Percentiles rank a stretch among this genome's conserved stretches.
Conservation (phyloP, 768 basidiomycete species). For the Panaeolus papilionaceus region DNA sequence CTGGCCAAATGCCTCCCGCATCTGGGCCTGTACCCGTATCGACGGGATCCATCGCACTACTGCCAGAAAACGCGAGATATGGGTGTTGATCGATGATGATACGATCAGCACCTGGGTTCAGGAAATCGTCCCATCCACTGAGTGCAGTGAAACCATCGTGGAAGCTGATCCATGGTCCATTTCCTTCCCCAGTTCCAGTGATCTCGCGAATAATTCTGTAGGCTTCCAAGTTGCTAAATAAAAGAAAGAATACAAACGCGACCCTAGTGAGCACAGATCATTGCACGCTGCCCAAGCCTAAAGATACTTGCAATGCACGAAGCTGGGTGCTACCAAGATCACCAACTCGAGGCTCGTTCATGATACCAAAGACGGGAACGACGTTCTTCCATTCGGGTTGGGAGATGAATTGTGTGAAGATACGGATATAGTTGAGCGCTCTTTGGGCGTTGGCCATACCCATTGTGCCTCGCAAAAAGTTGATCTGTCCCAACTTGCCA, state of each 20-base stretch:
- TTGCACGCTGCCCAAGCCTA: constrained; percentile 16
- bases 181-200: constrained; percentile 80
- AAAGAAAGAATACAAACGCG: background rate
- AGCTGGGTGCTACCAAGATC: constrained; percentile 53
- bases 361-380: constrained; percentile 62
- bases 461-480: constrained; percentile 78
- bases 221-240: constrained; percentile 46
- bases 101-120: constrained; percentile 60
- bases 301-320: constrained; percentile 57
- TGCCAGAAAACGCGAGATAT: constrained; percentile 63
- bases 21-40: constrained; percentile 33
- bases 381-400: constrained; percentile 62
- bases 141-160: constrained; percentile 53
- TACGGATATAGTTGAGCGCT: constrained; percentile 75
- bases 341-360: constrained; percentile 59
- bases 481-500: constrained; percentile 54
- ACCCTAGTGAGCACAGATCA: too few relatives aligned
- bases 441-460: constrained; percentile 87
- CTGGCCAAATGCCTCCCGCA: constrained; percentile 52
- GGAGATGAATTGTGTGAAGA: constrained; percentile 79
- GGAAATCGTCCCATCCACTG: constrained; percentile 51
- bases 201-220: constrained; percentile 67
- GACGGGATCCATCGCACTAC: constrained; percentile 41
- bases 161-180: constrained; percentile 60
- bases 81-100: constrained; percentile 73